Percentiles rank a stretch among this genome's conserved stretches.
Conservation (phyloP, 2,329 filamentous ascomycete genomes). For the Hortaea werneckii region DNA sequence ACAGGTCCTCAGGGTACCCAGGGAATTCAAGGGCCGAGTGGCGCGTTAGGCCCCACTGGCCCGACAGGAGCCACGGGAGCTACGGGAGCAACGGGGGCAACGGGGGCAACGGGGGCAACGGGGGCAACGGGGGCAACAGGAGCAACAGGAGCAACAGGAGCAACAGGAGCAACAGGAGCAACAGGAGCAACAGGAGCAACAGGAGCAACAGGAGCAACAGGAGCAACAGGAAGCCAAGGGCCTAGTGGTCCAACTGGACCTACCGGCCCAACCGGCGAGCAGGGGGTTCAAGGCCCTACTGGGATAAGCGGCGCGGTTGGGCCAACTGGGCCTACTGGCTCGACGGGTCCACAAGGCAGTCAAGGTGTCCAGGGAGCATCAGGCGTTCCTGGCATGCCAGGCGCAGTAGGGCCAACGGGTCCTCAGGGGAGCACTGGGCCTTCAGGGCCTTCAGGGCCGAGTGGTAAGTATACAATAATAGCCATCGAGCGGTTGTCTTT, state of each 20-base stretch:
- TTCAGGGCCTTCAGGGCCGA: too few relatives aligned
- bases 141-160: background rate
- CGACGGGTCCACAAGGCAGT: background rate
- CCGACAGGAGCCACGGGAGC: conserved; percentile 5
- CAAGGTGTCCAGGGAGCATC: background rate
- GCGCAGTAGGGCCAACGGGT: background rate
- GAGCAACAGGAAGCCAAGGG: conserved; percentile 2
- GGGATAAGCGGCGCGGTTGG: background rate
- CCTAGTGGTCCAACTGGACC: background rate
- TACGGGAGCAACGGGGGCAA: conserved; percentile 3
- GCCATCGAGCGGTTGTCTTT: too few relatives aligned
- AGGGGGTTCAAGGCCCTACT: too few relatives aligned
- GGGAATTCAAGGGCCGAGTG: background rate
- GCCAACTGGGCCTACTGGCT: background rate
- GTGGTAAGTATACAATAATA: too few relatives aligned
- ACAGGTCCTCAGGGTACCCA: background rate
- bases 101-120: background rate
- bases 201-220: conserved; percentile 8
- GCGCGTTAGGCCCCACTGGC: background rate
- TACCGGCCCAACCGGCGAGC: background rate
- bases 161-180: background rate
- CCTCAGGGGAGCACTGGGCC: too few relatives aligned
- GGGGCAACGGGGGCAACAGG: background rate
- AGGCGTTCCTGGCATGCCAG: background rate
- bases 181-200: conserved; percentile 1